Evolutionary conservation across 345 rosid genomes (phyloP), one percentile per base, ranked within the genome.

Genomic region (Tarenaya hassleriana): DNA sequence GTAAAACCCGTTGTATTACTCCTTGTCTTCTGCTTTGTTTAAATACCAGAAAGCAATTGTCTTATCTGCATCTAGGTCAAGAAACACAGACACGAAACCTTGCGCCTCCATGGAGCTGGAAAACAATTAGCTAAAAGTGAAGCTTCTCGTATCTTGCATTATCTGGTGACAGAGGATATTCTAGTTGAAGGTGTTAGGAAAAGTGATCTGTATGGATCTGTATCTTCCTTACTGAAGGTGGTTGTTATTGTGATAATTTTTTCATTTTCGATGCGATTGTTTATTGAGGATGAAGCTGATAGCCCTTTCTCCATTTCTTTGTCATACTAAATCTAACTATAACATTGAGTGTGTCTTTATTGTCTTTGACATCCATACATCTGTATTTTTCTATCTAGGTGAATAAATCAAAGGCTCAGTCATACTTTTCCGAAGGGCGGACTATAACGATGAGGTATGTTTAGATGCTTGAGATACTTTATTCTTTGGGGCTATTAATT

Each of bases 61-160:
- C 45, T 24, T 15, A 67, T 37, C 66, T 58, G 58, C 56, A 64
- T 67, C 50, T 69, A 88, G 98, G 98, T 88, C 45, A 92, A 85
- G 76, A 87, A 69, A 74, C 78, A 85, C 49, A 75, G 88, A 65
- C 95, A 92, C 33, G 83, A 92, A 62, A 76, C 71, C 63, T 61
- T 85, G 73, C 80, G 76, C 42, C 63, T 92, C 54, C 98, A 92
- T 77, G 98, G 96, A 56, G 94, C 85, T 40, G 98, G 98, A 64
- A 92, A 92, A 72, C 84, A 76, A 43, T 56, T 88, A 47, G 63
- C 76, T 21, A 92, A 83, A 74, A 74, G 75, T 61, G 98, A 92
- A 80, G 95, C 94, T 34, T 88, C 88, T 35, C 84, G 96, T 31
- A 47, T 92, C 66, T 45, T 92, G 60, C 90, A 83, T 5, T 84